Base-by-base conservation (phyloP, 2,329 filamentous ascomycete genomes). In the Remersonia thermophila region DNA sequence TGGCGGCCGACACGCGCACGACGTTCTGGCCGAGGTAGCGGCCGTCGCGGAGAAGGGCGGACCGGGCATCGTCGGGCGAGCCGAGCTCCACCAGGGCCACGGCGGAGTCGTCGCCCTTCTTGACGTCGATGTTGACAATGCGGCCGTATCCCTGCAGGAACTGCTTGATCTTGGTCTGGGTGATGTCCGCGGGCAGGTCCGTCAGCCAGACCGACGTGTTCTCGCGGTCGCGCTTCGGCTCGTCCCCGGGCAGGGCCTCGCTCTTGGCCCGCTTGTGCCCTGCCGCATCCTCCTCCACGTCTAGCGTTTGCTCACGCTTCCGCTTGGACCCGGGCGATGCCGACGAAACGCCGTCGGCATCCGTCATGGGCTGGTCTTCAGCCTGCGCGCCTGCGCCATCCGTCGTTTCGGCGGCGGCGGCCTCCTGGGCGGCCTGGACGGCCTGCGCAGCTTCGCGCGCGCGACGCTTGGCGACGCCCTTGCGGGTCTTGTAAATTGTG, bases 111-210 rank as follows among this genome's bases (percentile, higher is more conserved):
- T 76, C 67, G 2, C 69, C 77, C 25, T 65, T 64, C 23, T 82
- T 65, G 35, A 89, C 63, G 30, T 75, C 80, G 23, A 95, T 63
- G 43, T 78, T 79, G 49, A 85, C 83, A 52, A 95, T 81, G 28
- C 77, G 78, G 10, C 91, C 91, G 49, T 87, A 93, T 43, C 87
- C 84, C 51, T 80, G 80, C 62, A 98, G 96, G 55, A 93, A 96
- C 55, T 93, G 83, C 38, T 81, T 76, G 11, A 96, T 61, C 48
- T 80, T 80, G 10, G 73, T 78, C 50, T 84, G 76, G 1, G 77
- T 77, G 1, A 77, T 72, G 36, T 80, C 72, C 3, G 55, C 49
- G 2, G 91, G 86, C 16, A 98, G 60, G 47, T 86, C 82, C 34
- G 73, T 77, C 3, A 94, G 78, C 36, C 93, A 73, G 32, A 96